Evolutionary conservation across 441 rosid genomes (phyloP).

Genomic region (Euphorbia schlechtendalii): DNA sequence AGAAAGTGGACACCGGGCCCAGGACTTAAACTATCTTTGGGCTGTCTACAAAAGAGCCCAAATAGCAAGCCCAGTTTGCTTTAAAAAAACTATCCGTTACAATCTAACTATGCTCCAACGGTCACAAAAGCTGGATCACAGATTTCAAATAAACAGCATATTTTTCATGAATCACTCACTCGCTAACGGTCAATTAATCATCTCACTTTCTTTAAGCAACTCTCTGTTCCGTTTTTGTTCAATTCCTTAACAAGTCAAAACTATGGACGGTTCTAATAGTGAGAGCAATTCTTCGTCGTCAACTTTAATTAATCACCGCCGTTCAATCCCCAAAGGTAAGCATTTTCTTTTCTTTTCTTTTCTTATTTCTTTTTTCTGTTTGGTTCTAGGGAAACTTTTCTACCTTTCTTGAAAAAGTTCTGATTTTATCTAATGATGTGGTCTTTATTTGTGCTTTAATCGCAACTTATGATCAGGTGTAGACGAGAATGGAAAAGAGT

Average conservation of each 20-base stretch:
- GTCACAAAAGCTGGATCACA: conserved; percentile 5
- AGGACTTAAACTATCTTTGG: background rate
- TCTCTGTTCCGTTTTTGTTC: background rate
- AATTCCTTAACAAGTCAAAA: background rate
- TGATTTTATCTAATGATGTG: background rate
- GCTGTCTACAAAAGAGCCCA: background rate
- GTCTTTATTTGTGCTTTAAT: background rate
- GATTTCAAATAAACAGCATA: conserved; percentile 11
- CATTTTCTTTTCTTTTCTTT: background rate
- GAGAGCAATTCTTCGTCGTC: conserved; percentile 16
- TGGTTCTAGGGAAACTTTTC: background rate
- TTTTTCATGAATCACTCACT: background rate
- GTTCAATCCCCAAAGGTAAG: conserved; percentile 21
- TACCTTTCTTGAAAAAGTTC: too few species aligned
- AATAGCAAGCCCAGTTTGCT: background rate
- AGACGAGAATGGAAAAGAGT: conserved; percentile 29
- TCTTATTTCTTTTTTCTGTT: conserved; percentile 1
- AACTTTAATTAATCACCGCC: conserved; percentile 6
- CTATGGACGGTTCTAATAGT: conserved; percentile 27
- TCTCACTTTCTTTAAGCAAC: background rate
- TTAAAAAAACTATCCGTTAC: conserved; percentile 11
- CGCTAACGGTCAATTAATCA: conserved; percentile 19
- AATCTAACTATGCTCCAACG: conserved; percentile 5
- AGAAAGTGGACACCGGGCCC: background rate
- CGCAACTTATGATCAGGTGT: conserved; percentile 4